Base-by-base conservation (phyloP, 2,329 filamentous ascomycete genomes). In the Trichoderma lentiforme region DNA sequence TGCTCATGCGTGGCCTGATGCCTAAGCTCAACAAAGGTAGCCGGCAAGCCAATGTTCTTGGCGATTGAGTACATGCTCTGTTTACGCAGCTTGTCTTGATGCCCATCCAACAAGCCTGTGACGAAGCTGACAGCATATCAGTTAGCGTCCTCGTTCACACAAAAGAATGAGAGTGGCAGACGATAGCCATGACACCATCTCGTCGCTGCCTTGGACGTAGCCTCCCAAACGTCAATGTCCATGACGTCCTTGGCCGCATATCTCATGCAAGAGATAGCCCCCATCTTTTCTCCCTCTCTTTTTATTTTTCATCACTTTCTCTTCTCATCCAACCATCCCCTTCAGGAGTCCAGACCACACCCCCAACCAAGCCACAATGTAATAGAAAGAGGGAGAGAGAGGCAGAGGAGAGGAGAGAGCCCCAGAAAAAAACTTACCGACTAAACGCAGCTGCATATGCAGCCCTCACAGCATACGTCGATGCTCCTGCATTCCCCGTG, bases 1-100 rank as follows among this genome's bases (percentile, higher is more conserved):
- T 94, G 92, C 80, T 97, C 93, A 80, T 98, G 95, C 53, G 94
- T 97, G 57, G 93, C 93, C 82, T 97, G 93, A 80, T 98, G 95
- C 60, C 95, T 89, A 72, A 97, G 85, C 84, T 97, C 94, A 69
- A 98, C 94, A 81, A 97, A 97, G 0, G 92, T 91, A 0, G 91
- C 89, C 0, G 92, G 92, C 71, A 94, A 82, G 0, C 88, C 90
- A 71, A 93, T 88, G 51, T 86, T 89, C 79, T 88, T 90, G 73
- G 91, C 92, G 28, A 92, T 85, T 56, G 88, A 86, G 81, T 92
- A 92, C 92, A 94, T 94, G 81, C 87, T 91, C 83, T 87, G 87
- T 83, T 89, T 93, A 80, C 84, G 87, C 78, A 84, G 87, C 79
- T 88, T 90, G 81, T 90, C 87, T 80, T 91, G 91, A 76, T 92